These are phyloP conservation scores for Orbilia ellipsospora DNA, from an alignment of 2,329 filamentous ascomycete species.

Conservation along the genomic window DNA sequence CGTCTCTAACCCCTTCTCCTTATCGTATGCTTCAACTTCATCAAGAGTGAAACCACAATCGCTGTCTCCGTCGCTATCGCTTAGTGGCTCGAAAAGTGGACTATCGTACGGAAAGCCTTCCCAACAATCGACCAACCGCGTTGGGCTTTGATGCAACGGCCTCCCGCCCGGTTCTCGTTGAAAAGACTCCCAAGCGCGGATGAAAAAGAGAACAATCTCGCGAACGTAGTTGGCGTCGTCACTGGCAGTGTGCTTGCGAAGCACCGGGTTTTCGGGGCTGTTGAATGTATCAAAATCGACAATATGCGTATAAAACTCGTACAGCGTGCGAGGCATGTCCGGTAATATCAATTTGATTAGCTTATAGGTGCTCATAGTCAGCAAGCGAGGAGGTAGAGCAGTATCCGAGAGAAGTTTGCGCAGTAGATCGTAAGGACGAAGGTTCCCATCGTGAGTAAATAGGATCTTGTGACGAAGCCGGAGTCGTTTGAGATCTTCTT, in stretches of 20 bases:
- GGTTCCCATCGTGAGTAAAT: slow-evolving; percentile 40
- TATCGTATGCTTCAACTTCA: slow-evolving; percentile 25
- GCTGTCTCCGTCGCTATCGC: slow-evolving; percentile 31
- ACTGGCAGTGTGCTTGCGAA: slow-evolving; percentile 24
- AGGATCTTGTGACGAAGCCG: slow-evolving; percentile 35
- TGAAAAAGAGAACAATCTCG: slow-evolving; percentile 36
- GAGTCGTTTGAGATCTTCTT: slow-evolving; percentile 17
- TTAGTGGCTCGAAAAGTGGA: slow-evolving; percentile 24
- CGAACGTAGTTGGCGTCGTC: slow-evolving; percentile 26
- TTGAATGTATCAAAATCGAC: slow-evolving; percentile 25
- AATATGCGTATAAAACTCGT: slow-evolving; percentile 35
- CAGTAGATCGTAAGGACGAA: slow-evolving; percentile 35
- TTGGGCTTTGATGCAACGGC: slow-evolving; percentile 21
- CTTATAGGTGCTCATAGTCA: slow-evolving; percentile 41
- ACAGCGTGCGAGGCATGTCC: slow-evolving; percentile 25
- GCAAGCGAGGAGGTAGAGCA: slow-evolving; percentile 27
- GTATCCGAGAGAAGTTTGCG: slow-evolving; percentile 20
- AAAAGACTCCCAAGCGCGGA: slow-evolving; percentile 24
- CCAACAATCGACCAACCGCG: slow-evolving; percentile 33
- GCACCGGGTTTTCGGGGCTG: background rate
- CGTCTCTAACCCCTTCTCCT: background rate
- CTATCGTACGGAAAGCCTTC: slow-evolving; percentile 28
- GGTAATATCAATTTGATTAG: slow-evolving; percentile 32
- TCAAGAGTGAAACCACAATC: slow-evolving; percentile 31
- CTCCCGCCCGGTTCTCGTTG: slow-evolving; percentile 21